These are phyloP conservation scores for Eurotiales sp. DNA, from an alignment of 2,329 filamentous ascomycete species.

Conservation along the genomic window DNA sequence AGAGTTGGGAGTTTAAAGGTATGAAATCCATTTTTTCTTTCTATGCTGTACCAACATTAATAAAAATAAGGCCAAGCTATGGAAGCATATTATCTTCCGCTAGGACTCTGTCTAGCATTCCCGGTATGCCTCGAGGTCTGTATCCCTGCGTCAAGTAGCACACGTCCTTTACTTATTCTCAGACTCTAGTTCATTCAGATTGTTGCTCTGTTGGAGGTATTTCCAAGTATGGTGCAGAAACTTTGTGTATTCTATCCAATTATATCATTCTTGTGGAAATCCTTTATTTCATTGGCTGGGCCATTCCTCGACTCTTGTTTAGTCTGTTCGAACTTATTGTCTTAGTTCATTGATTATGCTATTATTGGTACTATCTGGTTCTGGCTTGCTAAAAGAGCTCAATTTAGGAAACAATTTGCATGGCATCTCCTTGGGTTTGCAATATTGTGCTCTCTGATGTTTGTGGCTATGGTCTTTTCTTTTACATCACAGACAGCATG, in stretches of 20 bases:
- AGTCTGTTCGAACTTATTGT: not conserved
- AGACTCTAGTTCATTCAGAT: not conserved
- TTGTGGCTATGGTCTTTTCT: not conserved
- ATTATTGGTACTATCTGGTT: not conserved
- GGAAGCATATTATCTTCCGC: not conserved
- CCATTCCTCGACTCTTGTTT: not conserved
- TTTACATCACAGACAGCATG: not conserved
- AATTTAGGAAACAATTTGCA: not conserved
- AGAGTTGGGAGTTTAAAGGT: not conserved
- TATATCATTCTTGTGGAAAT: not conserved
- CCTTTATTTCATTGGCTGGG: not conserved
- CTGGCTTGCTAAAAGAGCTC: not conserved
- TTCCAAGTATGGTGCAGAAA: not conserved
- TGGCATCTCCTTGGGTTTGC: not conserved
- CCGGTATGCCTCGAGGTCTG: not conserved
- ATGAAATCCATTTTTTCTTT: not conserved
- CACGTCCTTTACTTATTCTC: not conserved
- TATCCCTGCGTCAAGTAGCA: not conserved
- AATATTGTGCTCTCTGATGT: not conserved
- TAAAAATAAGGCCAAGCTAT: not conserved
- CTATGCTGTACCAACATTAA: not conserved
- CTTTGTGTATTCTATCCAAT: not conserved
- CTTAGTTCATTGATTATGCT: not conserved
- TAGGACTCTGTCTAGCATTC: not conserved
- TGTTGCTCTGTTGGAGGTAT: not conserved